Evolutionary conservation across 306 rosid species (phyloP), one percentile per base, ranked within the genome.

Genomic region (Prunus campanulata): DNA sequence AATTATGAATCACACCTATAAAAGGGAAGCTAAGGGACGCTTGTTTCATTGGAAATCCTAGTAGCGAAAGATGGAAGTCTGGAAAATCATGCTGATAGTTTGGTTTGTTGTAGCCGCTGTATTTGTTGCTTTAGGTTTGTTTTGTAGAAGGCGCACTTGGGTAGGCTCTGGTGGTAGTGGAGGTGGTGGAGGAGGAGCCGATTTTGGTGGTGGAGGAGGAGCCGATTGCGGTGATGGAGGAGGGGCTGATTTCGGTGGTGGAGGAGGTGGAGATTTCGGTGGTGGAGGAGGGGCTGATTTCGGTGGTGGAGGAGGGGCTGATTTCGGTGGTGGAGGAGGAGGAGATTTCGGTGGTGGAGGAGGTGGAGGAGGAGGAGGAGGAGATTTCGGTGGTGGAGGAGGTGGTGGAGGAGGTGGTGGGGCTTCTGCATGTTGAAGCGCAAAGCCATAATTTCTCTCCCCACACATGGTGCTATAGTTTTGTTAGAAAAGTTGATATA

Each of bases 181-280:
- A 0, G 70, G 29, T 14, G 61, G 30, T 5, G 47, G 63, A 8
- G 32, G 42, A n/a, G 79, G 56, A 42, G 77, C 5, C 1, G 46
- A 11, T 63, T 11, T 5, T 0, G 65, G 27, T 25, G 27, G 27
- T 25, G 27, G 27, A 8, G 32, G 42, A n/a, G 79, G 56, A 42
- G 77, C 4, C 1, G 57, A 11, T 63, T 11, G 13, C 6, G 70
- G 27, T 14, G 61, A n/a, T 5, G 46, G 63, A 2, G 74, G 42
- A 3, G 82, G 78, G 3, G 78, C 74, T 1, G 60, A 25, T 24
- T 14, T 5, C 50, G 76, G 20, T 4, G 67, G 68, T 7, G 78
- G 71, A 2, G 74, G 44, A 3, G 82, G 78, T 3, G 78, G 70
- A 0, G 74, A 27, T 2, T 1, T 0, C 27, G 82, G 30, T 22